Evolutionary conservation across 176 grass and related monocot genomes (phyloP), one percentile per base, ranked within the genome.

Genomic region (Thalia dealbata): DNA sequence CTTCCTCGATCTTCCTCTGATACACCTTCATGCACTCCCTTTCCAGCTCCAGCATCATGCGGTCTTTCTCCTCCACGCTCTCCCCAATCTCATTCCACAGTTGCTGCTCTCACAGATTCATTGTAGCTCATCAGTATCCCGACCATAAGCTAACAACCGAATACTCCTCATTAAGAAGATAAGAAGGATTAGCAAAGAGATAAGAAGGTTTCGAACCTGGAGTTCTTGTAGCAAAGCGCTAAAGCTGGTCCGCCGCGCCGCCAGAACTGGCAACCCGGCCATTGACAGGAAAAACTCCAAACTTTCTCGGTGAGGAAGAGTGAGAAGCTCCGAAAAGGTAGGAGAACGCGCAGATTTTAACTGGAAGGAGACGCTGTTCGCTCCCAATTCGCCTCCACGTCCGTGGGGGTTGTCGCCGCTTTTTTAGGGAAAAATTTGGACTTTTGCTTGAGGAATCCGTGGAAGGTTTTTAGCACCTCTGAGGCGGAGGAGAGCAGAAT

Each of bases 31-130:
- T 91, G 79, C 95, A 99, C 78, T 99, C 90, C 35, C 77, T 84
- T 80, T 99, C 87, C 3, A 99, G 79, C 84, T 99, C 95, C 68
- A 86, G 80, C 42, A 99, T 70, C 81, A 99, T 93, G n/a, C 72
- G 80, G 67, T 93, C 95, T 85, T 91, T 92, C 72, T 99, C 90
- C 76, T 91, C 81, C 63, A 91, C 95, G 3, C 71, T 85, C 77
- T 93, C 90, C 50, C 95, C 95, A 21, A 99, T 93, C 71, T 99
- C 95, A 75, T 73, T 86, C 95, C 95, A 99, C 83, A 93, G 85
- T 81, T 82, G 78, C 93, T 97, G 67, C 56, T 73, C 71, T 29
- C 30, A 61, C 48, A 80, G 78, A 63, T 43, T 60, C 45, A 50
- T 12, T 32, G 14, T 70, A 64, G 77, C 50, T 75, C 48, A 69